Percentiles rank a stretch among this genome's conserved stretches.
Evolutionary conservation across 306 rosid genomes (phyloP).

Genomic region (Fragaria nilgerrensis): DNA sequence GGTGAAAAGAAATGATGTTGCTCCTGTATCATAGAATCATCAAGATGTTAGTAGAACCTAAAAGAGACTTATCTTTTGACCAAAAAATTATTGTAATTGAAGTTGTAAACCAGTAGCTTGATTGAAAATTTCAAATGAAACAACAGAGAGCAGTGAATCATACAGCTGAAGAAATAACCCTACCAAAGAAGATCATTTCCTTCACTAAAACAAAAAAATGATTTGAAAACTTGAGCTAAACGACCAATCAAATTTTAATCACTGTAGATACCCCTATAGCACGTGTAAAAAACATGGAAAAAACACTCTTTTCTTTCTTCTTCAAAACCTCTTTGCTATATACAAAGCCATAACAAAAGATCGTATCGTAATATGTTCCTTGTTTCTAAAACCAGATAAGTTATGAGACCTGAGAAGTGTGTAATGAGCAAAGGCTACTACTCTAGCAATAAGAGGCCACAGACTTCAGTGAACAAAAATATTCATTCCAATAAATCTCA

Average conservation of each 20-base stretch:
- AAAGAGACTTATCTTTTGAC: background rate
- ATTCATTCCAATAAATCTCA: background rate
- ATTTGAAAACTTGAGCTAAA: no score
- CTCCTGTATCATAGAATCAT: constrained; percentile 54
- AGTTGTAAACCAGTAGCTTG: background rate
- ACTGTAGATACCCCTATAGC: background rate
- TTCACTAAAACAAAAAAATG: background rate
- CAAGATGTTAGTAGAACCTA: constrained; percentile 18
- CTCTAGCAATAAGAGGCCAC: background rate
- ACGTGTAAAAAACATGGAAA: background rate
- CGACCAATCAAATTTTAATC: background rate
- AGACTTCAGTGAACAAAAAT: background rate
- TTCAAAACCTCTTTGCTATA: background rate
- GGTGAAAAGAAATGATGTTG: constrained; percentile 90
- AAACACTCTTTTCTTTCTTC: background rate
- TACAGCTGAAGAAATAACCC: background rate
- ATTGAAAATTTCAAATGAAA: background rate
- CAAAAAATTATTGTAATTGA: background rate
- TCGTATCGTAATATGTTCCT: background rate
- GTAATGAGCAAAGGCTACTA: background rate
- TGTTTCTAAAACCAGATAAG: background rate
- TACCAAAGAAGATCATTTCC: background rate
- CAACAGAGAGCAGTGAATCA: background rate
- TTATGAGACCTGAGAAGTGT: background rate
- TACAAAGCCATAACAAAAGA: background rate